phyloP scores from a whole-genome alignment of 805 yeast species.

The Pichia kluyveri region DNA sequence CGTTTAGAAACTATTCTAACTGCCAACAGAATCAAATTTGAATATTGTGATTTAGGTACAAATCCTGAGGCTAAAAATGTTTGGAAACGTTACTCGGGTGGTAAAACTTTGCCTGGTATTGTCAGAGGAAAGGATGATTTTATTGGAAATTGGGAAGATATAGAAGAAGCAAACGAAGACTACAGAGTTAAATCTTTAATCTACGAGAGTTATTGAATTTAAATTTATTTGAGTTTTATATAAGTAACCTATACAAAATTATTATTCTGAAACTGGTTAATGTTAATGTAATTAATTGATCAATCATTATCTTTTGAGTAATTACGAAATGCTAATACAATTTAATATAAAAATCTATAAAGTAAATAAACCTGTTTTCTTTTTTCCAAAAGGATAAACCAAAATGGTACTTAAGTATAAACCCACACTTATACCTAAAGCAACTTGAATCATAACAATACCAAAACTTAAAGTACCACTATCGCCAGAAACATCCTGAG shows the following conservation, averaged over 20 bases:
- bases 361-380: slow-evolving; percentile 79
- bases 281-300: no score
- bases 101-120: slow-evolving; percentile 74
- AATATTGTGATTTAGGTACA: slow-evolving; percentile 74
- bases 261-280: background rate
- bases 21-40: slow-evolving; percentile 62
- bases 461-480: slow-evolving; percentile 45
- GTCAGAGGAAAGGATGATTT: slow-evolving; percentile 75
- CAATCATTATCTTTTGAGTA: background rate
- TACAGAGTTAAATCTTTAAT: slow-evolving; percentile 54
- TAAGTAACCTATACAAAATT: no score
- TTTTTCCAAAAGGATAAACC: slow-evolving; percentile 89
- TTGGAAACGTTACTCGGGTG: slow-evolving; percentile 70
- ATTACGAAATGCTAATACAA: background rate
- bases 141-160: slow-evolving; percentile 78
- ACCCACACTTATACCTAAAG: slow-evolving; percentile 92
- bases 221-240: no score
- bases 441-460: slow-evolving; percentile 83
- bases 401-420: slow-evolving; percentile 82
- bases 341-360: slow-evolving; percentile 28
- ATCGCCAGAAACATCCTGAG: slow-evolving; percentile 19
- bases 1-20: slow-evolving; percentile 63
- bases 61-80: slow-evolving; percentile 77
- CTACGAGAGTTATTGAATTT: slow-evolving; percentile 46
- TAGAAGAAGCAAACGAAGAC: slow-evolving; percentile 81